phyloP scores from a whole-genome alignment of 2,329 filamentous ascomycete genomes.

The Aspergillus fumigatiaffinis region DNA sequence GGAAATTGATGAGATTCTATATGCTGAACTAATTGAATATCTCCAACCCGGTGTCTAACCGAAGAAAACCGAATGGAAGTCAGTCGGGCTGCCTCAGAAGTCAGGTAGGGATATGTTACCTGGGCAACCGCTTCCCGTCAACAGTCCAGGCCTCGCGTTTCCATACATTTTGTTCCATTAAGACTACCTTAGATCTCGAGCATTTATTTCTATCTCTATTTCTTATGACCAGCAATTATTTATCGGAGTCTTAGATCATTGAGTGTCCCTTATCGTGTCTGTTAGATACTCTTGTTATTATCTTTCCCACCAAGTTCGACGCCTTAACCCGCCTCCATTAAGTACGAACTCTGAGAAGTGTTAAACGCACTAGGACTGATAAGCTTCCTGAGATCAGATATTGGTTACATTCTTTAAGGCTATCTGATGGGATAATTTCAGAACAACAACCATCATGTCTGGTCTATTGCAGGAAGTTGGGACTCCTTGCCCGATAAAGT shows the following conservation, averaged over 20 bases:
- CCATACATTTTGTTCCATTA: neutral
- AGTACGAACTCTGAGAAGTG: neutral
- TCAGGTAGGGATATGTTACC: neutral
- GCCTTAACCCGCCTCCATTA: neutral
- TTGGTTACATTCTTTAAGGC: neutral
- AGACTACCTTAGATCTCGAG: neutral
- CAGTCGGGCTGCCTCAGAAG: neutral
- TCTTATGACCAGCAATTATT: neutral
- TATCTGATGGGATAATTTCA: neutral
- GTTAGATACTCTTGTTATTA: neutral
- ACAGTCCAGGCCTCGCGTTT: neutral
- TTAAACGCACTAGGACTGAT: neutral
- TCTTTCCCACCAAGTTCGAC: neutral
- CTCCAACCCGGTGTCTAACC: neutral
- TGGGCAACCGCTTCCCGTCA: neutral
- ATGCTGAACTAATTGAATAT: neutral
- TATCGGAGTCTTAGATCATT: neutral
- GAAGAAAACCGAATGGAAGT: neutral
- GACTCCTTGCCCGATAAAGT: conserved; percentile 33
- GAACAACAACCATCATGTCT: conserved; percentile 19
- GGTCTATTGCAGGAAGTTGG: conserved; percentile 20
- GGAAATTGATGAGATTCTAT: neutral
- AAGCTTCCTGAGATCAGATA: neutral
- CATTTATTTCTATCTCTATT: neutral
- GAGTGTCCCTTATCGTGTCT: neutral